Percentiles rank a stretch among this genome's conserved stretches.
Evolutionary conservation across 108 stramenopile species (phyloP).

Genomic region (Thalassiosira profunda): DNA sequence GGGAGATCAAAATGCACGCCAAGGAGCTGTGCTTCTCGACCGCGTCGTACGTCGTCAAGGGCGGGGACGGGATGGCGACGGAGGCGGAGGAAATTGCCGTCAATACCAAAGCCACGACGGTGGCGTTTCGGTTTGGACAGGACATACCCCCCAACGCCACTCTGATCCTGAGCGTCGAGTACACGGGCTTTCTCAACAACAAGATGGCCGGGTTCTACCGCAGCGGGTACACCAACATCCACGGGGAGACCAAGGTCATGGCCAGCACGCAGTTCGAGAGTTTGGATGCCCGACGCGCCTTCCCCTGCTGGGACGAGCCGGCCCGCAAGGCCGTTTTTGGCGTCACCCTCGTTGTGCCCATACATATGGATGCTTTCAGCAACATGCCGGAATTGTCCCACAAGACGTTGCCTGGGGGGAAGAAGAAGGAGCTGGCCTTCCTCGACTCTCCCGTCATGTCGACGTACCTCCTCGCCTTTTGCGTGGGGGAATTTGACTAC

Average conservation of each 20-base stretch:
- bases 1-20: constrained; percentile 86
- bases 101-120: constrained; percentile 76
- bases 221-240: constrained; percentile 82
- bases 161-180: constrained; percentile 68
- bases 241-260: constrained; percentile 88
- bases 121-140: constrained; percentile 71
- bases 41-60: constrained; percentile 48
- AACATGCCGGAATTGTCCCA: constrained; percentile 96
- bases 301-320: constrained; percentile 99
- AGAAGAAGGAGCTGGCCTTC: constrained; percentile 66
- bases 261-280: constrained; percentile 98
- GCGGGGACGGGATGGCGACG: background rate
- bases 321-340: constrained; percentile 93
- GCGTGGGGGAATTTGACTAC: constrained; percentile 94
- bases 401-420: constrained; percentile 47
- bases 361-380: constrained; percentile 81
- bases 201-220: constrained; percentile 98
- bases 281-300: constrained; percentile 85
- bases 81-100: constrained; percentile 56
- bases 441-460: constrained; percentile 92
- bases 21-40: constrained; percentile 83
- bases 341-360: constrained; percentile 82
- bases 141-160: constrained; percentile 48
- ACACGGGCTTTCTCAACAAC: constrained; percentile 90
- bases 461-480: constrained; percentile 94